phyloP scores from a whole-genome alignment of 345 rosid genomes.

The Salix koriyanagi region DNA sequence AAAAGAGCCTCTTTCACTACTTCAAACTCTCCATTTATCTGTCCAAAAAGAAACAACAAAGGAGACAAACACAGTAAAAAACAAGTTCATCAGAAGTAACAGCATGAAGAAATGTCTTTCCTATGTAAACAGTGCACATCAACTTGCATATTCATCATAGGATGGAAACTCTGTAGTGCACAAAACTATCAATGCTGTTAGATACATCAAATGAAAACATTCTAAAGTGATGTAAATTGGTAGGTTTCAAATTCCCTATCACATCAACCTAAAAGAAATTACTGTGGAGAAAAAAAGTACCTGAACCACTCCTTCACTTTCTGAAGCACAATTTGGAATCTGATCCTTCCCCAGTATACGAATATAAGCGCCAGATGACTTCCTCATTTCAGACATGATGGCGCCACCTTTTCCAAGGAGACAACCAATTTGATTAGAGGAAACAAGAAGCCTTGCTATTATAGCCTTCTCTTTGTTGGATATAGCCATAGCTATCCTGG shows the following conservation, averaged over 20 bases:
- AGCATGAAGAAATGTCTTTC: too few species aligned
- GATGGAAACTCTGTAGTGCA: too few species aligned
- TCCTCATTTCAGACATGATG: conserved; percentile 71
- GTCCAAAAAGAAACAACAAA: conserved; percentile 10
- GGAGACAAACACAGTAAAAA: background rate
- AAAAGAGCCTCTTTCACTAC: conserved; percentile 65
- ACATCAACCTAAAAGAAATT: conserved; percentile 7
- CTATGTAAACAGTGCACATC: too few species aligned
- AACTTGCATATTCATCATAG: too few species aligned
- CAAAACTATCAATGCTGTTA: too few species aligned
- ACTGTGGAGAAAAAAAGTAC: conserved; percentile 26
- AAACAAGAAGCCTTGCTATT: conserved; percentile 55
- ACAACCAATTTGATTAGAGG: conserved; percentile 68
- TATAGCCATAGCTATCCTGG: conserved; percentile 49
- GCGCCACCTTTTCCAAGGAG: conserved; percentile 79
- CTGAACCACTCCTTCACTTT: conserved; percentile 77
- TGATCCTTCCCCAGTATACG: conserved; percentile 66
- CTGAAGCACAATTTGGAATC: conserved; percentile 67
- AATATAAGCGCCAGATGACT: conserved; percentile 61
- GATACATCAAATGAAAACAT: background rate
- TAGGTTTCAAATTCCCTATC: background rate
- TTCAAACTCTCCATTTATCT: conserved; percentile 66
- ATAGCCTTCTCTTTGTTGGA: conserved; percentile 58
- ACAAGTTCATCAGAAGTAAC: too few species aligned
- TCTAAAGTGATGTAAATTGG: background rate